Percentiles rank a stretch among this genome's conserved stretches.
Conservation (phyloP, 371 early-diverging fungal genomes). For the Mortierella polycephala region DNA sequence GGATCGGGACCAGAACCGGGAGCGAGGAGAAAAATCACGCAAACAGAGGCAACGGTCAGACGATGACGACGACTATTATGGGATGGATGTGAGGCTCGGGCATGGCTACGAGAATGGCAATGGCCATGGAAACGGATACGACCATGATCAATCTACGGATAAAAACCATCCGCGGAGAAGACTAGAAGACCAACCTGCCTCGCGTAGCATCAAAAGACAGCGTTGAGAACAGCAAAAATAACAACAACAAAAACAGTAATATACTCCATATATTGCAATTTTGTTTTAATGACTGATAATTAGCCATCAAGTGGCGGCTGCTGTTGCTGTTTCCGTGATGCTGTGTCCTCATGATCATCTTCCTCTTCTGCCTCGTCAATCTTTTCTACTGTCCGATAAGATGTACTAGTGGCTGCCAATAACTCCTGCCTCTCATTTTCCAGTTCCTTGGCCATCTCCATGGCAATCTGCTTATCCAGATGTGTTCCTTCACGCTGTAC, state of each 20-base stretch:
- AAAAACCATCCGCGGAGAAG: slow-evolving; percentile 11
- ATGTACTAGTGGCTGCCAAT: neutral
- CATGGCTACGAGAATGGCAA: slow-evolving; percentile 4
- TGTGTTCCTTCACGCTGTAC: slow-evolving; percentile 43
- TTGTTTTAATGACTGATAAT: slow-evolving; percentile 16
- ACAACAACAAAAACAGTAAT: neutral
- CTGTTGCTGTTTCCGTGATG: neutral
- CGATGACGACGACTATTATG: slow-evolving; percentile 1
- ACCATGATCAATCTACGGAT: slow-evolving; percentile 16
- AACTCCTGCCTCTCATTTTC: slow-evolving; percentile 38
- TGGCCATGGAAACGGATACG: slow-evolving; percentile 16
- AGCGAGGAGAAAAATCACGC: neutral
- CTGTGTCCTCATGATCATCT: slow-evolving; percentile 16
- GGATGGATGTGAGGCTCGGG: neutral
- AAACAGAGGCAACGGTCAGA: slow-evolving; percentile 16
- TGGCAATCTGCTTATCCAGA: slow-evolving; percentile 39
- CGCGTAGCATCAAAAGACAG: slow-evolving; percentile 31
- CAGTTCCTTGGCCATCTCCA: slow-evolving; percentile 48
- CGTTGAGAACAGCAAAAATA: slow-evolving; percentile 11
- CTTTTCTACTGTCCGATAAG: slow-evolving; percentile 14
- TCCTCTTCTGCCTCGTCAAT: slow-evolving; percentile 32
- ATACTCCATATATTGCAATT: neutral
- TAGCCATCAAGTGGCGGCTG: neutral
- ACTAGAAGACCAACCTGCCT: slow-evolving; percentile 16
- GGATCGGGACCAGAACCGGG: slow-evolving; percentile 16